Conservation (phyloP, 2,329 filamentous ascomycete species). For the Epicoccum sorghinum region DNA sequence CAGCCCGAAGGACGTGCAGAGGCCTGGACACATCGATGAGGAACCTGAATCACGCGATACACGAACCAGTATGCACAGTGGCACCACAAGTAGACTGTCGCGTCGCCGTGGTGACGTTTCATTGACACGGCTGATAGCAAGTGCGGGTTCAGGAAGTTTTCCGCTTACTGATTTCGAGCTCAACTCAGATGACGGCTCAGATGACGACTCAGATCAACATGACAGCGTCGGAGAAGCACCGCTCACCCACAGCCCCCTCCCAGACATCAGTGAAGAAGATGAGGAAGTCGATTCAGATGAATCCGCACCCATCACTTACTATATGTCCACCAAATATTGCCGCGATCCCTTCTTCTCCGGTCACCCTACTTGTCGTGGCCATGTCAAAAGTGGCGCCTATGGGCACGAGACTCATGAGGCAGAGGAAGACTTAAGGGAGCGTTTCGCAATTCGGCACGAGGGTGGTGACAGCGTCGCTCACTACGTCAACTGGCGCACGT, state of each 20-base stretch:
- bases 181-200: conserved; percentile 1
- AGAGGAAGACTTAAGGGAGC: neutral
- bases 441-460: neutral
- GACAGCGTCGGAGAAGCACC: neutral
- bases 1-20: neutral
- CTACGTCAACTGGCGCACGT: conserved; percentile 1
- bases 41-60: no score
- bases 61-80: neutral
- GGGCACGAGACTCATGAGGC: neutral
- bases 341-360: conserved; percentile 1
- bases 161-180: neutral
- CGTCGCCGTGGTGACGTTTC: neutral
- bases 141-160: neutral
- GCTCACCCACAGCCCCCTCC: neutral
- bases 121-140: neutral
- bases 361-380: neutral
- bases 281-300: neutral
- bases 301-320: neutral
- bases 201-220: neutral
- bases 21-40: no score
- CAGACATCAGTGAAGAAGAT: neutral
- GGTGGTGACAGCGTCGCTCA: neutral
- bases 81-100: neutral
- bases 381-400: neutral
- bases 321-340: neutral